Conservation (phyloP, 2,329 filamentous ascomycete species). For the Talaromyces sp. region DNA sequence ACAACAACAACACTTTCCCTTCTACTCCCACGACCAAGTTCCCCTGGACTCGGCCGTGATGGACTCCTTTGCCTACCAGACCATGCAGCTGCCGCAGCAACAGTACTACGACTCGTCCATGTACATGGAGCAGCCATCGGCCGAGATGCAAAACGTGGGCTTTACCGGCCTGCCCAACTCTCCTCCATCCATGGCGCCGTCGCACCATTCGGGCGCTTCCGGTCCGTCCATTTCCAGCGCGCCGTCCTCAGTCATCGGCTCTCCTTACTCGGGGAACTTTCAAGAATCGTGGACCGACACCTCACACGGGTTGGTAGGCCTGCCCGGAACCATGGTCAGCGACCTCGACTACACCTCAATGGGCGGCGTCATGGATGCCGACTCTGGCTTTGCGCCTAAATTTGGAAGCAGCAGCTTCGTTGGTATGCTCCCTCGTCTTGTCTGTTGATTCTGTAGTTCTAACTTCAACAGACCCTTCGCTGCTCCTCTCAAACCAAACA, state of each 20-base stretch:
- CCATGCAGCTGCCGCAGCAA: slow-evolving; percentile 22
- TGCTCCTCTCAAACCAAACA: slow-evolving; percentile 5
- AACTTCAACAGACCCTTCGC: slow-evolving; percentile 5
- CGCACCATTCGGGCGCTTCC: slow-evolving; percentile 42
- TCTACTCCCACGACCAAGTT: slow-evolving; percentile 21
- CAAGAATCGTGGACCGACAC: slow-evolving; percentile 54
- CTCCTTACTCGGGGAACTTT: slow-evolving; percentile 57
- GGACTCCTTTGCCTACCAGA: slow-evolving; percentile 25
- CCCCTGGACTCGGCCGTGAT: slow-evolving; percentile 27
- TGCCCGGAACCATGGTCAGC: slow-evolving; percentile 56
- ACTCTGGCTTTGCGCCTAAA: slow-evolving; percentile 37
- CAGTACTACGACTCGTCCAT: slow-evolving; percentile 23
- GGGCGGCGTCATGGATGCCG: slow-evolving; percentile 38
- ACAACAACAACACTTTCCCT: slow-evolving; percentile 25
- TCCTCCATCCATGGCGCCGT: slow-evolving; percentile 27
- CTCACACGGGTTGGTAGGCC: slow-evolving; percentile 46
- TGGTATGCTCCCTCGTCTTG: background rate
- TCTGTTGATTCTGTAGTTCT: background rate
- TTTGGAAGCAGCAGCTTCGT: slow-evolving; percentile 18
- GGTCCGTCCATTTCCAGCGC: slow-evolving; percentile 52
- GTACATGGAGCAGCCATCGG: slow-evolving; percentile 19
- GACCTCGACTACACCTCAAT: slow-evolving; percentile 51
- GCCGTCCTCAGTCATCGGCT: slow-evolving; percentile 61
- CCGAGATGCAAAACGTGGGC: slow-evolving; percentile 21
- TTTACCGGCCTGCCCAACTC: slow-evolving; percentile 23